These are phyloP conservation scores for Macrophomina pseudophaseolina DNA, from an alignment of 2,329 filamentous ascomycete species.

Conservation along the genomic window DNA sequence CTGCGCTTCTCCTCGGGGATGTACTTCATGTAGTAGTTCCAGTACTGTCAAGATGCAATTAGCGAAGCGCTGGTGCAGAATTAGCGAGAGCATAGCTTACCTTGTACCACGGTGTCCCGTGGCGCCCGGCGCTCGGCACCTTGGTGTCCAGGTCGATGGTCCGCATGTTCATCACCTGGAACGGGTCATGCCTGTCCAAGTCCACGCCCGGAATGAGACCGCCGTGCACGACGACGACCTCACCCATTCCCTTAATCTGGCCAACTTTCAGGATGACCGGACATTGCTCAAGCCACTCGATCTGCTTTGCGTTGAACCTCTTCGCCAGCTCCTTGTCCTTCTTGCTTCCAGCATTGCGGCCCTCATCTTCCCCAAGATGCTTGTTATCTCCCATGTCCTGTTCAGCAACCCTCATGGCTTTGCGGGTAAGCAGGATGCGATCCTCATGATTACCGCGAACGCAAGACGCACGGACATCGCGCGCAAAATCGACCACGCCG, in stretches of 20 bases:
- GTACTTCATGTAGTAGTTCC: conserved; percentile 51
- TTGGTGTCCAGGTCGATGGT: conserved; percentile 70
- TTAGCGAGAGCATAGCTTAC: conserved; percentile 34
- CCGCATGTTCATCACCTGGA: conserved; percentile 91
- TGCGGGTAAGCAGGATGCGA: conserved; percentile 71
- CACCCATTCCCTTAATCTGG: conserved; percentile 62
- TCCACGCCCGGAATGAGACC: conserved; percentile 79
- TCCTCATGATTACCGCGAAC: conserved; percentile 96
- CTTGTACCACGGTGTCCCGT: conserved; percentile 71
- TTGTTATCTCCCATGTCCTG: conserved; percentile 41
- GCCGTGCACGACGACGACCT: conserved; percentile 80
- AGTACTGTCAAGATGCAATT: conserved; percentile 45
- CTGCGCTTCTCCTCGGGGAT: conserved; percentile 49
- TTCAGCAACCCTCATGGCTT: conserved; percentile 32
- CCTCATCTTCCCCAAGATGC: conserved; percentile 40
- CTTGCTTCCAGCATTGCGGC: conserved; percentile 50
- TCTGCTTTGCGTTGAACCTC: conserved; percentile 63
- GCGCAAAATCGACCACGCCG: conserved; percentile 77
- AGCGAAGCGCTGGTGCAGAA: not conserved
- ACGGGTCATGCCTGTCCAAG: conserved; percentile 74
- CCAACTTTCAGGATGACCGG: conserved; percentile 81
- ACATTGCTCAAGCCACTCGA: conserved; percentile 70
- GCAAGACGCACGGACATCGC: conserved; percentile 74
- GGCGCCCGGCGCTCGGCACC: conserved; percentile 57
- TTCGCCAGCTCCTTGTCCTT: conserved; percentile 46